Percentiles rank a stretch among this genome's conserved stretches.
Conservation (phyloP, 2,329 filamentous ascomycete genomes). For the Triangularia setosa region DNA sequence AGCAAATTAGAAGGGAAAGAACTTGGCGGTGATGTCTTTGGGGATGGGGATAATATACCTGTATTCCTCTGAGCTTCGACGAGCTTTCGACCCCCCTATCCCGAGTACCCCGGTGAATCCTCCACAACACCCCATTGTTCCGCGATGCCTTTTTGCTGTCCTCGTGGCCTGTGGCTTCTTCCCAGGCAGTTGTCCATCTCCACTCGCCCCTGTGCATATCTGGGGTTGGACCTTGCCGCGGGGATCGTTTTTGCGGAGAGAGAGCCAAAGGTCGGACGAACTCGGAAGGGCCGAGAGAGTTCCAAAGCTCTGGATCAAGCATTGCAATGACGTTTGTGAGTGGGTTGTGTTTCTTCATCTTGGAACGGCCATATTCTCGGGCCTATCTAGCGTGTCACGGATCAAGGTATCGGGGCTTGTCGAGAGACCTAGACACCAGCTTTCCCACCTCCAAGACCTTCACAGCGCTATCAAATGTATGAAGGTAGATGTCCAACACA, state of each 20-base stretch:
- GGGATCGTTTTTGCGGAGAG: background rate
- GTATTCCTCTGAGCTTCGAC: background rate
- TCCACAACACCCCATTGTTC: background rate
- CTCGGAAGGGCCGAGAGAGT: background rate
- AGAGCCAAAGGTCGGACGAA: background rate
- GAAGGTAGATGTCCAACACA: too few species aligned
- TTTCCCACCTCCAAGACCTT: background rate
- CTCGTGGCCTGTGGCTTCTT: background rate
- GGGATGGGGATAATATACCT: background rate
- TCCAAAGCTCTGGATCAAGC: background rate
- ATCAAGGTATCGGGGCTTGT: background rate
- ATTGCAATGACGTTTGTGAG: background rate
- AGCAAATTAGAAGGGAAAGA: background rate
- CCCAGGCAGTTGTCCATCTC: background rate
- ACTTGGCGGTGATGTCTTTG: background rate
- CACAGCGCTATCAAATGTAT: too few species aligned
- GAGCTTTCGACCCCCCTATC: background rate
- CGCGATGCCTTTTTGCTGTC: background rate
- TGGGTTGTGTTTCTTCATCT: background rate
- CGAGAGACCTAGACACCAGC: background rate
- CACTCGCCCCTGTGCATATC: background rate
- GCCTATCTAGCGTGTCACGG: background rate
- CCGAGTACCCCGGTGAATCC: background rate
- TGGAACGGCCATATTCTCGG: background rate
- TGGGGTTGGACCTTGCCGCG: background rate